phyloP scores from a whole-genome alignment of 2,329 filamentous ascomycete species.

The Diaporthe velutina region DNA sequence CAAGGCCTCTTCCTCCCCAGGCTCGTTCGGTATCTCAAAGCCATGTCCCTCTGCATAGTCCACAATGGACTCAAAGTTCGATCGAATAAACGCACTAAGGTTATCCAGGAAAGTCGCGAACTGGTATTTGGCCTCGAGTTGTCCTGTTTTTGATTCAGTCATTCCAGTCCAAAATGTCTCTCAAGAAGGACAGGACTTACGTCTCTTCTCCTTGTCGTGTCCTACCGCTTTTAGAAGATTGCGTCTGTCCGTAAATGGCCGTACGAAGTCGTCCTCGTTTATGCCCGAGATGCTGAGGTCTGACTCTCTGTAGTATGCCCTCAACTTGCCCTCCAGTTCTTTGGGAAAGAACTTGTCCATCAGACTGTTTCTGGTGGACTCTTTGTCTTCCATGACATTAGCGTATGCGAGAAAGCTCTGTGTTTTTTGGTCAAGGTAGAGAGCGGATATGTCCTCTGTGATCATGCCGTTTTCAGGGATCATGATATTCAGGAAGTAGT shows the following conservation, averaged over 20 bases:
- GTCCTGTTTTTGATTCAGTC: slow-evolving; percentile 43
- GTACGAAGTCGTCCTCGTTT: slow-evolving; percentile 62
- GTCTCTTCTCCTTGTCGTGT: slow-evolving; percentile 58
- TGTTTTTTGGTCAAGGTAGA: slow-evolving; percentile 62
- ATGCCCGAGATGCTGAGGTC: slow-evolving; percentile 50
- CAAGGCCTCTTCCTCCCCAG: slow-evolving; percentile 40
- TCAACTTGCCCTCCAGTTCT: slow-evolving; percentile 65
- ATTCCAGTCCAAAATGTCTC: slow-evolving; percentile 32
- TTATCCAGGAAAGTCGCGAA: slow-evolving; percentile 52
- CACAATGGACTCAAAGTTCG: slow-evolving; percentile 48
- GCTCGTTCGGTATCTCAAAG: slow-evolving; percentile 52
- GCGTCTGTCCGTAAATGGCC: slow-evolving; percentile 56
- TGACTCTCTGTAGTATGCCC: slow-evolving; percentile 58
- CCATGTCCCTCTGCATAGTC: slow-evolving; percentile 55
- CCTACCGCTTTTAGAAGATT: slow-evolving; percentile 64
- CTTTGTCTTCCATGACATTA: slow-evolving; percentile 61
- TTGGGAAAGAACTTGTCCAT: slow-evolving; percentile 69
- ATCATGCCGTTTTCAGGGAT: slow-evolving; percentile 54
- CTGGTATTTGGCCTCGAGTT: slow-evolving; percentile 55
- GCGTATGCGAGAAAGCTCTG: slow-evolving; percentile 67
- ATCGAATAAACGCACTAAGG: slow-evolving; percentile 49
- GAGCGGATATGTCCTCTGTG: slow-evolving; percentile 55
- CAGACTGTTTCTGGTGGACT: slow-evolving; percentile 61
- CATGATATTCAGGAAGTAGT: slow-evolving; percentile 61
- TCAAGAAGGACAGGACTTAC: slow-evolving; percentile 40